Conservation (phyloP, 2,329 filamentous ascomycete species). For the Mycosphaerelloides madeirae region DNA sequence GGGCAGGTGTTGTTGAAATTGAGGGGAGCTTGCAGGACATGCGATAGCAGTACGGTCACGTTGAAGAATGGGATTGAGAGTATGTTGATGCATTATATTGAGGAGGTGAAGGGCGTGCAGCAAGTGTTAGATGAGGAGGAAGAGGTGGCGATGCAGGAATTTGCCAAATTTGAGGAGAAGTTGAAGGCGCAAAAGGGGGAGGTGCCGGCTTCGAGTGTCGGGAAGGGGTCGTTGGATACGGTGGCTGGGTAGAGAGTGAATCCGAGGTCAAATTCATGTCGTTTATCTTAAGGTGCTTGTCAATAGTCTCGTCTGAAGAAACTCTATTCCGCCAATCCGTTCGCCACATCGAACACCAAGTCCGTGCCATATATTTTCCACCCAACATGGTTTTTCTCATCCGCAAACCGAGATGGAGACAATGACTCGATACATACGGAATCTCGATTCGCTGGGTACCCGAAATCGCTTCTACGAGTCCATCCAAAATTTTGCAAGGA, state of each 20-base stretch:
- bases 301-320: no score
- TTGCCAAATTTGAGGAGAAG: conserved; percentile 92
- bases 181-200: conserved; percentile 56
- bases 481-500: no score
- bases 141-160: conserved; percentile 78
- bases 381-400: no score
- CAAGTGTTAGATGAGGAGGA: conserved; percentile 91
- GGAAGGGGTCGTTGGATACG: conserved; percentile 51
- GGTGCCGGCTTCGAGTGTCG: conserved; percentile 46
- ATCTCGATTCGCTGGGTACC: no score
- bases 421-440: no score
- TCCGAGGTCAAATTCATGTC: no score
- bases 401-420: no score
- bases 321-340: no score
- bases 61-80: conserved; percentile 97
- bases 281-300: no score
- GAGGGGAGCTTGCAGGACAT: conserved; percentile 88
- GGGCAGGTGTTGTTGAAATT: conserved; percentile 70
- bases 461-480: no score
- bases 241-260: conserved; percentile 21
- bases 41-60: conserved; percentile 94
- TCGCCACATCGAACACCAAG: no score
- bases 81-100: conserved; percentile 88
- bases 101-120: conserved; percentile 88
- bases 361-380: no score